A percentile compares a stretch with the other conserved stretches of the same genome.
Conservation (phyloP, 2,329 filamentous ascomycete species). For the Hypoxylon sp. region DNA sequence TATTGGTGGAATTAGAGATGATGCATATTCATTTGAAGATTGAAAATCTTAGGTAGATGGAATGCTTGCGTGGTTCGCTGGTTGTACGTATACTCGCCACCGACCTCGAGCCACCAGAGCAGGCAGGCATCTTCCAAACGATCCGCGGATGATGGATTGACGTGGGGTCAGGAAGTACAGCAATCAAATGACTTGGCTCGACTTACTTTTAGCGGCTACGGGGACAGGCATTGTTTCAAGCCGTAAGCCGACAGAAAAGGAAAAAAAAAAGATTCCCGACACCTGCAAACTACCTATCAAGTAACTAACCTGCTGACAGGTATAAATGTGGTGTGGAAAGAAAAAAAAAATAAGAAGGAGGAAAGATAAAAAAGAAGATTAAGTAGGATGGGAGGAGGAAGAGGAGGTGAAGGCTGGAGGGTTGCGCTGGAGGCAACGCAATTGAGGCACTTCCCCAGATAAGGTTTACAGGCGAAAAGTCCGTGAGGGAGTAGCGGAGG, state of each 20-base stretch:
- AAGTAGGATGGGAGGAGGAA: conserved; percentile 8
- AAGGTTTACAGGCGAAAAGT: conserved; percentile 23
- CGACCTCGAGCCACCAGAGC: conserved; percentile 30
- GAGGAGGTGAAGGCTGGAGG: conserved; percentile 4
- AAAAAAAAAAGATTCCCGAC: neutral
- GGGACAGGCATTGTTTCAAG: conserved; percentile 48
- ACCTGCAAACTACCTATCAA: too few relatives aligned
- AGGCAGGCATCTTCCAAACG: conserved; percentile 30
- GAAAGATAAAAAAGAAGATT: conserved; percentile 3
- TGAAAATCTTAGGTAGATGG: too few relatives aligned
- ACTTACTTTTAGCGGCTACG: conserved; percentile 51
- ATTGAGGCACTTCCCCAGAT: conserved; percentile 18
- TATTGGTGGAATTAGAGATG: conserved; percentile 13
- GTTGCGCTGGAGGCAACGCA: conserved; percentile 24
- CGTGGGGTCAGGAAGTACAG: conserved; percentile 39
- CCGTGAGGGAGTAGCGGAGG: too few relatives aligned
- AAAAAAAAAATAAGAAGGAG: conserved; percentile 7
- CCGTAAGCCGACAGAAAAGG: conserved; percentile 15
- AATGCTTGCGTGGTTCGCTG: conserved; percentile 38
- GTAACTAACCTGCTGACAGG: too few relatives aligned
- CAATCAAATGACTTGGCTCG: conserved; percentile 26
- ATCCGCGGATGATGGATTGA: conserved; percentile 36
- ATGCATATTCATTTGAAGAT: too few relatives aligned
- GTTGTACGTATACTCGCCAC: conserved; percentile 35
- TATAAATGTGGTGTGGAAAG: neutral